Evolutionary conservation across 768 basidiomycete species (phyloP).

Genomic region (Rhodotorula taiwanensis): DNA sequence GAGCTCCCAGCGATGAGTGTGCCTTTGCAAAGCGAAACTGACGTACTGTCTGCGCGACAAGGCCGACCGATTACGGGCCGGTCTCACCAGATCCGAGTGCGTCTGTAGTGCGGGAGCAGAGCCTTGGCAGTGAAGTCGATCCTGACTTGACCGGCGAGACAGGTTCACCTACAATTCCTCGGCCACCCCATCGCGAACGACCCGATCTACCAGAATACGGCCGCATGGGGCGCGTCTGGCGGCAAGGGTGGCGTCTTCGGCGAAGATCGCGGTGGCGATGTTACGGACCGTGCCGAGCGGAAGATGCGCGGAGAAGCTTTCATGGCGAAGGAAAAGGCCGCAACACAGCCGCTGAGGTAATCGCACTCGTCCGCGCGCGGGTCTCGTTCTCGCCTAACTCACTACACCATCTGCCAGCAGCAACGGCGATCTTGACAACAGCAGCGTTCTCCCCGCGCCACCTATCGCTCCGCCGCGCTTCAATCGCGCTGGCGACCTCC

Average conservation of each 20-base stretch:
- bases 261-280: neutral
- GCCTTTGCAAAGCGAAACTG: too few relatives aligned
- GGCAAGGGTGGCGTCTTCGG: conserved; percentile 39
- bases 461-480: conserved; percentile 9
- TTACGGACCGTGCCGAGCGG: neutral
- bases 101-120: neutral
- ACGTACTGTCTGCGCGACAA: conserved; percentile 55
- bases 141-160: neutral
- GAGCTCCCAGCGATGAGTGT: too few relatives aligned
- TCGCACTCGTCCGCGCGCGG: too few relatives aligned
- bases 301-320: conserved; percentile 32
- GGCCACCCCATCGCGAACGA: conserved; percentile 93
- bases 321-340: conserved; percentile 2
- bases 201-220: conserved; percentile 70
- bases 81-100: conserved; percentile 85
- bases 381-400: too few relatives aligned
- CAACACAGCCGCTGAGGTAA: conserved; percentile 42
- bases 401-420: too few relatives aligned
- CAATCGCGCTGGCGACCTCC: conserved; percentile 2
- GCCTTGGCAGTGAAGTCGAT: neutral
- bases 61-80: conserved; percentile 76
- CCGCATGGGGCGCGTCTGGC: conserved; percentile 44
- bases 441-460: too few relatives aligned
- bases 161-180: conserved; percentile 82
- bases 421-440: too few relatives aligned